Evolutionary conservation across 2,329 filamentous ascomycete genomes (phyloP).

Genomic region (Juglanconis sp.): DNA sequence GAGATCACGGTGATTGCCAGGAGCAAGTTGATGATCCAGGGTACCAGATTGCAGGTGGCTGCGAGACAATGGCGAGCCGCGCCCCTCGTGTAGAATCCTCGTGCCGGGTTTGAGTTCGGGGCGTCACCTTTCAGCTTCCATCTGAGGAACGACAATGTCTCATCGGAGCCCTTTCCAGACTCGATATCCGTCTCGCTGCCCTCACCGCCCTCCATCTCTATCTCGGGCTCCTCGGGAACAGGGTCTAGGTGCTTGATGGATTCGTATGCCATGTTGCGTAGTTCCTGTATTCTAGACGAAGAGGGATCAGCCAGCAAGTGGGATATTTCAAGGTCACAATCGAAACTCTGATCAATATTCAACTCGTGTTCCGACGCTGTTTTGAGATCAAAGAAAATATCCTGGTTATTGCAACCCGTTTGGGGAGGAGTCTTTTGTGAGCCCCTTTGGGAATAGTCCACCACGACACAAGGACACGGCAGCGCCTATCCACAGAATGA

Average conservation of each 20-base stretch:
- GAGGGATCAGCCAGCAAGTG: not conserved
- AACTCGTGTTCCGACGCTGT: not conserved
- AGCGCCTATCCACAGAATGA: not conserved
- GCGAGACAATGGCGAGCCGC: not conserved
- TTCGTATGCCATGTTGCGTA: not conserved
- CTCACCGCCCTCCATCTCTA: not conserved
- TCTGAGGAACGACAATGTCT: not conserved
- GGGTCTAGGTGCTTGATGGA: not conserved
- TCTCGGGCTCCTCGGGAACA: not conserved
- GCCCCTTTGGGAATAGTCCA: not conserved
- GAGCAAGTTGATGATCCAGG: conserved; percentile 3
- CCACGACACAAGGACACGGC: not conserved
- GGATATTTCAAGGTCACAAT: not conserved
- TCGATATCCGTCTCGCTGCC: not conserved
- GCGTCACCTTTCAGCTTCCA: not conserved
- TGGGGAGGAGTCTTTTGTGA: not conserved
- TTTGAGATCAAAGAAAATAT: not conserved
- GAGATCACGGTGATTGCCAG: not conserved
- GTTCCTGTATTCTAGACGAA: not conserved
- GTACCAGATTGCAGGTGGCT: not conserved
- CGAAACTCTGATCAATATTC: not conserved
- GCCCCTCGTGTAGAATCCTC: not conserved
- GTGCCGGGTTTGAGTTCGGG: not conserved
- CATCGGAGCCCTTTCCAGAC: not conserved
- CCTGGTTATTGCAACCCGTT: not conserved